These are phyloP conservation scores for Tilletia indica DNA, from an alignment of 1,284 basidiomycete genomes.

Conservation along the genomic window DNA sequence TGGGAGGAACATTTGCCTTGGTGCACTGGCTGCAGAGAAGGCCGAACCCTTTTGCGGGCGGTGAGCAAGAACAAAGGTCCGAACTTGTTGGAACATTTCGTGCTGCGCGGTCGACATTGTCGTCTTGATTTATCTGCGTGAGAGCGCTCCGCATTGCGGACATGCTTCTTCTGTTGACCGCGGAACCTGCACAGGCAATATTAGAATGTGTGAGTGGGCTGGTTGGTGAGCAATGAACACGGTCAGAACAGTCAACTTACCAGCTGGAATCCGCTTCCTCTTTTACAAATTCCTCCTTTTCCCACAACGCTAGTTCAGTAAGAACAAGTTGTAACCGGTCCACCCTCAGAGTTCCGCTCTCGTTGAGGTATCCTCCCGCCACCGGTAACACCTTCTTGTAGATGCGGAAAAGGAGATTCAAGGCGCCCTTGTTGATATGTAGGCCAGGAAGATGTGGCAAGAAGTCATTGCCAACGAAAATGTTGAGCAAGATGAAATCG, in stretches of 20 bases:
- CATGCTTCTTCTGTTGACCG: conserved; percentile 25
- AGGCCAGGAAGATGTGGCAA: conserved; percentile 91
- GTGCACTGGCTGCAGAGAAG: conserved; percentile 25
- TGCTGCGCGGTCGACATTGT: conserved; percentile 25
- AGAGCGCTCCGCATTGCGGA: background rate
- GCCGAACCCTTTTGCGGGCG: conserved; percentile 23
- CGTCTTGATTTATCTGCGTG: background rate
- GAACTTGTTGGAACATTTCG: conserved; percentile 29
- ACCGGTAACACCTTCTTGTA: conserved; percentile 87
- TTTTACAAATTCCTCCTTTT: conserved; percentile 70
- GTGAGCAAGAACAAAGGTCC: conserved; percentile 26
- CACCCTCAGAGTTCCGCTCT: conserved; percentile 78
- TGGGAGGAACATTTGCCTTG: conserved; percentile 38
- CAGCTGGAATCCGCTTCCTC: conserved; percentile 78
- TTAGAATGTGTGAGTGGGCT: background rate
- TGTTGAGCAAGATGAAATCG: conserved; percentile 92
- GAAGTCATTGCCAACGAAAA: conserved; percentile 97
- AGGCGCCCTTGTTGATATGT: conserved; percentile 94
- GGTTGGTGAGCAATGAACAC: too few relatives aligned
- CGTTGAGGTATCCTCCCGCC: conserved; percentile 90
- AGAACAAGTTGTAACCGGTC: conserved; percentile 80
- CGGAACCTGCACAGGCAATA: conserved; percentile 9
- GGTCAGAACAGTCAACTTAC: conserved; percentile 55
- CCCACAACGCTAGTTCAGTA: conserved; percentile 81
- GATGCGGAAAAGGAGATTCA: conserved; percentile 87